Conservation (phyloP, 2,329 filamentous ascomycete genomes). For the Trichoderma sp. region DNA sequence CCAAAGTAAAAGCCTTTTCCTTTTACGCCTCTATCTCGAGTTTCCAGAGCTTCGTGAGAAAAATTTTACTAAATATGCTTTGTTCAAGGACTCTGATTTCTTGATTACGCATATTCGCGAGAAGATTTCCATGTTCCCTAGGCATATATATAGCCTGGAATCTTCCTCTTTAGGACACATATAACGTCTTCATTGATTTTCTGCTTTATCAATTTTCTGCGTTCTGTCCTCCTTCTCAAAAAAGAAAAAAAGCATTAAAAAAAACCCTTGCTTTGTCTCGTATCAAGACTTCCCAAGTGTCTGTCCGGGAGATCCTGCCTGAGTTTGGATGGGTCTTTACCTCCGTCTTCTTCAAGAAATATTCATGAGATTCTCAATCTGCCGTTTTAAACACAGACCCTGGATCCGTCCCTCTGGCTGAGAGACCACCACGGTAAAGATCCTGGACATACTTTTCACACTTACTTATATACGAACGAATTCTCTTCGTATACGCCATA, state of each 20-base stretch:
- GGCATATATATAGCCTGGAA: neutral
- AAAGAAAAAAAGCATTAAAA: neutral
- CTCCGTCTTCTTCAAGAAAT: neutral
- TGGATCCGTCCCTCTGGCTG: neutral
- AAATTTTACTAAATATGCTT: neutral
- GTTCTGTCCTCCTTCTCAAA: neutral
- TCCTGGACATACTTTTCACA: neutral
- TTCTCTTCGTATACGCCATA: neutral
- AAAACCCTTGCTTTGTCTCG: neutral
- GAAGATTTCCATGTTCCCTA: neutral
- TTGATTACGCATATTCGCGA: neutral
- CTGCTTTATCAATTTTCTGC: neutral
- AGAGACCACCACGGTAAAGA: neutral
- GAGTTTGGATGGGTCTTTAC: neutral
- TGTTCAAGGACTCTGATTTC: neutral
- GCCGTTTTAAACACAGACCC: neutral
- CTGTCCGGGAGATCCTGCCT: neutral
- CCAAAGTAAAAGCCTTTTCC: too few species aligned
- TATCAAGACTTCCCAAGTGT: neutral
- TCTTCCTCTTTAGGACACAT: neutral
- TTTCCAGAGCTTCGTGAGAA: neutral
- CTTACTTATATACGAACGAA: neutral
- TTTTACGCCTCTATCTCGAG: too few species aligned
- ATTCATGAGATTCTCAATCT: conserved; percentile 1
- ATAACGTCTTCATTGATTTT: neutral